Percentiles rank a stretch among this genome's conserved stretches.
These are phyloP conservation scores for Daphne laureola DNA, from an alignment of 441 rosid species.

Conservation along the genomic window DNA sequence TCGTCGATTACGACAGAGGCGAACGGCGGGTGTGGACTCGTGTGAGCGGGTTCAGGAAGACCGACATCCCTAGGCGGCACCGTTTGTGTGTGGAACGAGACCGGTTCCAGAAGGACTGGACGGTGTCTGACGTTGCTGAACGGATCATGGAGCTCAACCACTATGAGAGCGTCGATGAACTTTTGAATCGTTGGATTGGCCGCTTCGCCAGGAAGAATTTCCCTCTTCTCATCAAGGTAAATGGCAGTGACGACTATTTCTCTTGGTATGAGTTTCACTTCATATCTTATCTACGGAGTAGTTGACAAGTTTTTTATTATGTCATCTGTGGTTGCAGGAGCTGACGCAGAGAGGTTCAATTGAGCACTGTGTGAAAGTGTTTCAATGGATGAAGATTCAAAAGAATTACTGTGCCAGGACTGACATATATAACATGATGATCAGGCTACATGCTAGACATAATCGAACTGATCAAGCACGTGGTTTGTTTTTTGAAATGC, in stretches of 20 bases:
- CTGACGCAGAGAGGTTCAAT: slow-evolving; percentile 62
- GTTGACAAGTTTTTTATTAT: neutral
- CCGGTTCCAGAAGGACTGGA: slow-evolving; percentile 84
- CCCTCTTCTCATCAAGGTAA: slow-evolving; percentile 59
- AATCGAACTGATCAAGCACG: slow-evolving; percentile 73
- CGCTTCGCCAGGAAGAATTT: slow-evolving; percentile 77
- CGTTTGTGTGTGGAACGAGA: slow-evolving; percentile 49
- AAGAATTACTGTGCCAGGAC: slow-evolving; percentile 75
- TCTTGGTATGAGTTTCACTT: neutral
- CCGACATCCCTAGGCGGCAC: slow-evolving; percentile 51
- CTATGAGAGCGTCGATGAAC: slow-evolving; percentile 42
- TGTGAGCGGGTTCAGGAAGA: slow-evolving; percentile 51
- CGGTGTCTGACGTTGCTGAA: slow-evolving; percentile 52
- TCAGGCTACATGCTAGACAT: slow-evolving; percentile 78
- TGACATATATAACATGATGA: slow-evolving; percentile 85
- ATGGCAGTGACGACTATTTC: neutral
- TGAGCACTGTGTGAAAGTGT: slow-evolving; percentile 53
- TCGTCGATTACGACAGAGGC: slow-evolving; percentile 77
- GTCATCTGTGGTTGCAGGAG: slow-evolving; percentile 33
- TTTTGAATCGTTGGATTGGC: slow-evolving; percentile 75
- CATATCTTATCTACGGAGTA: neutral
- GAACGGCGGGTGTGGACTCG: slow-evolving; percentile 50
- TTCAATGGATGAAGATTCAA: slow-evolving; percentile 76
- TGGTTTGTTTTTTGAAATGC: slow-evolving; percentile 95
- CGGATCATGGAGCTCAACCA: slow-evolving; percentile 44